These are phyloP conservation scores for Scheffersomyces segobiensis DNA, from an alignment of 1,139 yeast genomes.

Conservation along the genomic window DNA sequence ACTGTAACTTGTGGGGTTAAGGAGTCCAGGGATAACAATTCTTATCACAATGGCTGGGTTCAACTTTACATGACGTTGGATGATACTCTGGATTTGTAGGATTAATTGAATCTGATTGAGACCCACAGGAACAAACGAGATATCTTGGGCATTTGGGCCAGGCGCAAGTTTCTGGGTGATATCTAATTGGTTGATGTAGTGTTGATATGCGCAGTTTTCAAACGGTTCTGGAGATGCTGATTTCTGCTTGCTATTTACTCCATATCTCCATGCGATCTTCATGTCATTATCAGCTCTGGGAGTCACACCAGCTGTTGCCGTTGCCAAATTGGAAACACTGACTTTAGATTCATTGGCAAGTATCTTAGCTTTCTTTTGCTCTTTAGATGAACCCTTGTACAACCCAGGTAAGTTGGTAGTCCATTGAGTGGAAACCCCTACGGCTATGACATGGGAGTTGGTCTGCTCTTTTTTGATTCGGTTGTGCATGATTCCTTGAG, in stretches of 20 bases:
- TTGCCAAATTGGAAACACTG: slow-evolving; percentile 65
- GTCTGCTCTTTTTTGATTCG: slow-evolving; percentile 41
- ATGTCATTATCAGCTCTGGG: slow-evolving; percentile 45
- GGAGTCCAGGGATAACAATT: slow-evolving; percentile 69
- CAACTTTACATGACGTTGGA: slow-evolving; percentile 33
- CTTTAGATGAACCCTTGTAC: slow-evolving; percentile 69
- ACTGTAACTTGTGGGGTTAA: slow-evolving; percentile 77
- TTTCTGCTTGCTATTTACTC: slow-evolving; percentile 45
- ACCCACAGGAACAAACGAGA: slow-evolving; percentile 52
- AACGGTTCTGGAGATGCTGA: slow-evolving; percentile 1
- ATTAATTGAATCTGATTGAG: slow-evolving; percentile 25
- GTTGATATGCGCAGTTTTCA: slow-evolving; percentile 33
- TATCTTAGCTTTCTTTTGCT: slow-evolving; percentile 61
- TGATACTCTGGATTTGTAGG: slow-evolving; percentile 40
- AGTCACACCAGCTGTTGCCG: slow-evolving; percentile 12
- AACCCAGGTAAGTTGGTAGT: slow-evolving; percentile 76
- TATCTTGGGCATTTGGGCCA: slow-evolving; percentile 61
- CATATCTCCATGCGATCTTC: slow-evolving; percentile 89
- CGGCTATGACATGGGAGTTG: slow-evolving; percentile 63
- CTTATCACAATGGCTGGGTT: slow-evolving; percentile 54
- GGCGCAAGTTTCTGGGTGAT: slow-evolving; percentile 71
- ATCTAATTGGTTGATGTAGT: slow-evolving; percentile 72
- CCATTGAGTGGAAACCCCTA: slow-evolving; percentile 67
- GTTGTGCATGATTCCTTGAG: slow-evolving; percentile 78
- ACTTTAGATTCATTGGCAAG: slow-evolving; percentile 60